These are phyloP conservation scores for Malassezia globosa DNA, from an alignment of 1,284 basidiomycete species.

Conservation along the genomic window DNA sequence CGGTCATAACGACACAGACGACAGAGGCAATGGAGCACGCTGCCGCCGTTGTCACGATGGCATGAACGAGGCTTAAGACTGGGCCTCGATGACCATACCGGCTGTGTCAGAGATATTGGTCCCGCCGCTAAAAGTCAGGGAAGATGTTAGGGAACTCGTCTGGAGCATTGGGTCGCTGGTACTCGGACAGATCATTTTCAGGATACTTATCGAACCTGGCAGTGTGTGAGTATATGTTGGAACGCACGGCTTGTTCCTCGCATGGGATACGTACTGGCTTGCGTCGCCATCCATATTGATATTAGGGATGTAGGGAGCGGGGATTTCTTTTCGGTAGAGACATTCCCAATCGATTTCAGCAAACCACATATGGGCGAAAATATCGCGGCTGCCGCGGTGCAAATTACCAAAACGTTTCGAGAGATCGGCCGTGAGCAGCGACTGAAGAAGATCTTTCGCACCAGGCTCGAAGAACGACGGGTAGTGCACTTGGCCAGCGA, in stretches of 20 bases:
- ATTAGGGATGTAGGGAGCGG: constrained; percentile 80
- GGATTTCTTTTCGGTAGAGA: constrained; percentile 72
- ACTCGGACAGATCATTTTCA: constrained; percentile 40
- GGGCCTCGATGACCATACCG: too few relatives aligned
- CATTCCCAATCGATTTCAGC: constrained; percentile 88
- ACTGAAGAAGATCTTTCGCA: constrained; percentile 75
- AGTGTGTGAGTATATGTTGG: not conserved
- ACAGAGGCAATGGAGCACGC: too few relatives aligned
- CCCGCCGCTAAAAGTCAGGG: constrained; percentile 31
- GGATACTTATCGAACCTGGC: constrained; percentile 34
- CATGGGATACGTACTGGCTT: constrained; percentile 28
- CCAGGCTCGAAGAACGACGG: constrained; percentile 69
- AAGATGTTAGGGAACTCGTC: constrained; percentile 37
- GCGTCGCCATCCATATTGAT: constrained; percentile 49
- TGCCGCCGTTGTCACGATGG: too few relatives aligned
- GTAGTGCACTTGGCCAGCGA: constrained; percentile 73
- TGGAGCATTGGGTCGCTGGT: constrained; percentile 28
- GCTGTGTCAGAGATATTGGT: not conserved
- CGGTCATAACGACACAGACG: too few relatives aligned
- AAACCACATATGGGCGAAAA: constrained; percentile 94
- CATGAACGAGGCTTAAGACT: too few relatives aligned
- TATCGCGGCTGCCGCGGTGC: constrained; percentile 79
- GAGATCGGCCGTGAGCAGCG: constrained; percentile 78
- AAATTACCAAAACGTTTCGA: constrained; percentile 87
- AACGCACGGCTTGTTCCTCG: too few relatives aligned